Evolutionary conservation across 1,139 yeast genomes (phyloP), one percentile per base, ranked within the genome.

Genomic region (Suzukiozyma palmioleophila): DNA sequence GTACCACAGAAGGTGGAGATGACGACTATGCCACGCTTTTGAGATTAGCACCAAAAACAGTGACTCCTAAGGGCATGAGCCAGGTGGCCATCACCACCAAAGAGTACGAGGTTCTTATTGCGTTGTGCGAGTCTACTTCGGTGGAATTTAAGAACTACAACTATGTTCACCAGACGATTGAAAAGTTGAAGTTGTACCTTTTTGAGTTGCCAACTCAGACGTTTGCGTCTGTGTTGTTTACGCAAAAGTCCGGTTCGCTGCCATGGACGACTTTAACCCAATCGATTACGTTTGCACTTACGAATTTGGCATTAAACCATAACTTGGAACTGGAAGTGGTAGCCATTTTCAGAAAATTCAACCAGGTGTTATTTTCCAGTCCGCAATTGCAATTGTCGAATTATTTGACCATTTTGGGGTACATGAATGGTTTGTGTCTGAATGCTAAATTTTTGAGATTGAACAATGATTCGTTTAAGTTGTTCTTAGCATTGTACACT

Each of bases 81-180:
- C 1, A 45, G 45, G 67, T 69, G 14, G 75, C 79, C 1, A 66
- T 79, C 38, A 58, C 73, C 2, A 55, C 66, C 27, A 75, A 75
- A 39, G 95, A 88, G 56, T 73, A 81, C 52, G 95, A 89, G 53
- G 79, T 83, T 5, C 62, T 89, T 41, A 53, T 81, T 38, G 87
- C 95, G 0, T 61, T 88, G 22, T 77, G 86, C 40, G 72, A 71
- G 18, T 68, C 87, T 14, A 71, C 82, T 8, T 47, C 59, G 2
- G 54, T 52, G 28, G 68, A 78, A 9, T 54, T 64, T 43, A 67
- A 69, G 37, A 53, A 60, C 37, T 51, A 59, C 15, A 57, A 54
- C 5, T 81, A 81, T 42, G 89, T 85, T 1, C 56, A 60, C 12
- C 55, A 67, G 8, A 60, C 87, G 26, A 56, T 82, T 26, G 61